Evolutionary conservation across 345 rosid species (phyloP), one percentile per base, ranked within the genome.

Genomic region (Populus ilicifolia): DNA sequence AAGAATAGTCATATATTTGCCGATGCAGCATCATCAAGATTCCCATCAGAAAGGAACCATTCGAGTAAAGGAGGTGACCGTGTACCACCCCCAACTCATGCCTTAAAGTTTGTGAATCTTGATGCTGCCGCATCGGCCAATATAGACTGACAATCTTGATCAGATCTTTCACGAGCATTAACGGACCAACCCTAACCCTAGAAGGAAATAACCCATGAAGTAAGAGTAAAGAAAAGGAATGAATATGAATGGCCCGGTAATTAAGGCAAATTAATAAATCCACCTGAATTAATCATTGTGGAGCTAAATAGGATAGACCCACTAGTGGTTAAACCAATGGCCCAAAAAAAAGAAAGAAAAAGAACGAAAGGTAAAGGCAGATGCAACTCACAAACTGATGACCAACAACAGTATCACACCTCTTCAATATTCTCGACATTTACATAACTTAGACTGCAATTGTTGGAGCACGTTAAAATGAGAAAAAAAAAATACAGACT

Each of bases 11-110:
- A 82, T 70, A 65, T 82, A 84, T 78, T 74, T 59, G 88, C 83
- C 39, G 90, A 82, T 87, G 90, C 90, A 87, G 90, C 90, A 87
- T 87, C 90, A 87, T 87, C 90, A 87, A 84, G 90, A 87, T 87
- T 87, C 90, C 80, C 90, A 87, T 21, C 67, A 65, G 41, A 27
- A 71, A 81, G 73, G 78, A 41, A 48, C 52, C 69, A 30, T 74
- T 62, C 59, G 69, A 67, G 74, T 25, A 35, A 54, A 48, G 71
- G 43, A n/a, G 7, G 27, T 23, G 75, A 39, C 8, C 23, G 17
- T 77, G 38, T 6, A 5, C 50, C 39, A 17, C 21, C 35, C 65
- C 73, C 73, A 25, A 18, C 48, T 13, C 25, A 54, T 73, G 52
- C 77, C 79, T 39, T 68, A 52, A 29, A 71, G 35, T 56, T 76